phyloP scores from a whole-genome alignment of 495 filamentous ascomycete species.

The Annulohypoxylon maeteangense region DNA sequence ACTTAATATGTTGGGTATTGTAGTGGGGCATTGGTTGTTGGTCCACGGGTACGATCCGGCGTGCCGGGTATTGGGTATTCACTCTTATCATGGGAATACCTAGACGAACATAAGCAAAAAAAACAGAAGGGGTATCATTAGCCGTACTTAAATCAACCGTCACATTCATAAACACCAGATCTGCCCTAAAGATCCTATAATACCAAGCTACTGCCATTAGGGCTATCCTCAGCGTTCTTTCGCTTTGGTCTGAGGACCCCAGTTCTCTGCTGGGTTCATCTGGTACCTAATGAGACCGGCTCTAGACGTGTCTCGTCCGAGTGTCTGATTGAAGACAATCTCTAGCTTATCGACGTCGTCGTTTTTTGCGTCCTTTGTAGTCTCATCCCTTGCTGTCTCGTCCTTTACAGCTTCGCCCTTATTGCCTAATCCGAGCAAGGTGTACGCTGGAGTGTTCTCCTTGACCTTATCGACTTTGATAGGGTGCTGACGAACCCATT shows the following conservation, averaged over 20 bases:
- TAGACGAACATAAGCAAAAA: background rate
- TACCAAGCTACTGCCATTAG: background rate
- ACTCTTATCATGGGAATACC: background rate
- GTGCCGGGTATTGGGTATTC: background rate
- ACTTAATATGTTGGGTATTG: background rate
- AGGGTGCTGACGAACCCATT: constrained; percentile 84
- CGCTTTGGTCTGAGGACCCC: constrained; percentile 89
- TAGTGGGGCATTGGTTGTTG: background rate
- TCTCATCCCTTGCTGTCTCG: constrained; percentile 29
- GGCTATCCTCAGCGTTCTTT: constrained; percentile 54
- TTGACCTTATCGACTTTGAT: constrained; percentile 76
- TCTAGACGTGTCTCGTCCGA: constrained; percentile 73
- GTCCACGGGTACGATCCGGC: background rate
- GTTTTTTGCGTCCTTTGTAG: constrained; percentile 30
- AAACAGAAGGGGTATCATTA: constrained; percentile 37
- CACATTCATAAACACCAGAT: constrained; percentile 15
- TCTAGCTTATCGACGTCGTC: constrained; percentile 56
- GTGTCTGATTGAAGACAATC: constrained; percentile 82
- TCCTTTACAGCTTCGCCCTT: constrained; percentile 24
- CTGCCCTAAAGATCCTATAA: constrained; percentile 7
- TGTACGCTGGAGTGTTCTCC: constrained; percentile 73
- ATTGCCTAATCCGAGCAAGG: constrained; percentile 60
- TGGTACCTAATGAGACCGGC: constrained; percentile 84
- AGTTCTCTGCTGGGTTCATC: constrained; percentile 86
- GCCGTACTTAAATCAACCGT: constrained; percentile 17